Evolutionary conservation across 441 rosid genomes (phyloP).

Genomic region (Euphorbia celastroides): DNA sequence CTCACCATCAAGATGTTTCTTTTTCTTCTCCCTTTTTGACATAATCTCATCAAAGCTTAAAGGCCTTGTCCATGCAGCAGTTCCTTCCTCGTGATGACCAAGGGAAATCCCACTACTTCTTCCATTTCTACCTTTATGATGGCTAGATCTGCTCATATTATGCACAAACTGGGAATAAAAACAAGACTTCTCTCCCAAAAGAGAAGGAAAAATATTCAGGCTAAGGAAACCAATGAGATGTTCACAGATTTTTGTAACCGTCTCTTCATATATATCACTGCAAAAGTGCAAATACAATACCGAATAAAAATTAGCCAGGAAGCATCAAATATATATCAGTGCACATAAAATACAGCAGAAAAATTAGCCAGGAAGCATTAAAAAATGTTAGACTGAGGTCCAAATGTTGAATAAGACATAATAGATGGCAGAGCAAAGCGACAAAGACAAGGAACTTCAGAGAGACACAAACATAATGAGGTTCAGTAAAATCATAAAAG

Average conservation of each 20-base stretch:
- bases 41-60: conserved; percentile 74
- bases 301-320: not conserved
- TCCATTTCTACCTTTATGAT: conserved; percentile 37
- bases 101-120: conserved; percentile 22
- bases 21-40: conserved; percentile 53
- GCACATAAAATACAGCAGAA: not conserved
- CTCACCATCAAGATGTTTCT: conserved; percentile 36
- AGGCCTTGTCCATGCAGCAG: conserved; percentile 93
- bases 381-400: conserved; percentile 9
- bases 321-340: conserved; percentile 9
- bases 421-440: too few species aligned
- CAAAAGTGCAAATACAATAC: not conserved
- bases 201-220: conserved; percentile 6
- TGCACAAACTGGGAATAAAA: conserved; percentile 14
- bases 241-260: not conserved
- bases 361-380: conserved; percentile 2
- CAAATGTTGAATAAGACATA: too few species aligned
- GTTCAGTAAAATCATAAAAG: too few species aligned
- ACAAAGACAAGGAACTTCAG: too few species aligned
- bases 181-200: not conserved
- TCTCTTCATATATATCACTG: conserved; percentile 6
- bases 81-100: conserved; percentile 38
- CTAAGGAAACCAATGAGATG: not conserved
- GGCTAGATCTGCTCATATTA: conserved; percentile 53
- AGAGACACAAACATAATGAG: too few species aligned